A percentile compares a stretch with the other conserved stretches of the same genome.
These are phyloP conservation scores for Pleurotus ostreatus DNA, from an alignment of 768 basidiomycete species.

Conservation along the genomic window DNA sequence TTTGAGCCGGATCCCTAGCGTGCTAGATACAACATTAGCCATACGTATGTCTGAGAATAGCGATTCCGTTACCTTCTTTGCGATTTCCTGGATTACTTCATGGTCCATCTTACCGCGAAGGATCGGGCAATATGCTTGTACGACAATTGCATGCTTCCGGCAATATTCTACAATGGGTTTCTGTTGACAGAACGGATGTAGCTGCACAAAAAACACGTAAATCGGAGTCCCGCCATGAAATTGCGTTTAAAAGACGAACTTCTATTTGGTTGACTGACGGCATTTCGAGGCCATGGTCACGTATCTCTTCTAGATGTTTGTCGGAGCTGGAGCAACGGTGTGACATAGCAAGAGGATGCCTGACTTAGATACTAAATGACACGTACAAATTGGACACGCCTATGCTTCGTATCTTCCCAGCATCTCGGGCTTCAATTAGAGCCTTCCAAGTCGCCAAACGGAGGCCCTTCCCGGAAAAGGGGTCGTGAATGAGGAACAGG, in stretches of 20 bases:
- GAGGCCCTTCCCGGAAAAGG: constrained; percentile 54
- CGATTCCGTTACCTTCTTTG: constrained; percentile 47
- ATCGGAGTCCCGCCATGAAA: too few species aligned
- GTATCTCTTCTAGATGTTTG: constrained; percentile 74
- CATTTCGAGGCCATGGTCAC: constrained; percentile 51
- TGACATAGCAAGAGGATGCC: not conserved
- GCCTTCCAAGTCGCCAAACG: constrained; percentile 74
- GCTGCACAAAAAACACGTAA: constrained; percentile 29
- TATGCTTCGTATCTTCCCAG: constrained; percentile 66
- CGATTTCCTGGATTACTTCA: constrained; percentile 47
- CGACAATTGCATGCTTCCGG: constrained; percentile 48
- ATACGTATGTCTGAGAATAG: too few species aligned
- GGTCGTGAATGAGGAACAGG: constrained; percentile 77
- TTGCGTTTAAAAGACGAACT: constrained; percentile 30
- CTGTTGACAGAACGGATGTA: constrained; percentile 84
- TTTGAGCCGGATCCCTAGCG: constrained; percentile 64
- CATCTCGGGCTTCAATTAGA: constrained; percentile 54
- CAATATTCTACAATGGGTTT: constrained; percentile 76
- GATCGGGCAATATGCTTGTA: constrained; percentile 78
- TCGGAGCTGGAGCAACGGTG: constrained; percentile 40
- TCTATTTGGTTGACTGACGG: constrained; percentile 84
- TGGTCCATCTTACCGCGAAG: constrained; percentile 57
- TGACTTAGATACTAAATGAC: not conserved
- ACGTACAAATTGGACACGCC: constrained; percentile 84
- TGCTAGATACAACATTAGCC: constrained; percentile 31